Evolutionary conservation across 169 alveolate species (phyloP).

Genomic region (Pseudocohnilembus persalinus): DNA sequence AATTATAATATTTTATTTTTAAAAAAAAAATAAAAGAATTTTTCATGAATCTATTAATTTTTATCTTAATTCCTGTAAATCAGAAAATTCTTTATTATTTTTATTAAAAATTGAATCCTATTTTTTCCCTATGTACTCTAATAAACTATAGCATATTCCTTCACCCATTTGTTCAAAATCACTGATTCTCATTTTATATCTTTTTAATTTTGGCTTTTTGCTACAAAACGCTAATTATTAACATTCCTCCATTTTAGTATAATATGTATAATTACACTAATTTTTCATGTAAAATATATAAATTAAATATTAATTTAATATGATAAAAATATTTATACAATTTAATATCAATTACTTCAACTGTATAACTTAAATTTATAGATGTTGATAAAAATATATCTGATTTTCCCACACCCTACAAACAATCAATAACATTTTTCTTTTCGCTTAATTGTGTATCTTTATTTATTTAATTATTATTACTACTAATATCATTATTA

Average conservation of each 20-base stretch:
- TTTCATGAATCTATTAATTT: too few species aligned
- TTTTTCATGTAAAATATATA: not conserved
- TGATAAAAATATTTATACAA: too few species aligned
- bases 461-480: too few species aligned
- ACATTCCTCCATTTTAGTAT: not conserved
- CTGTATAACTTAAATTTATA: not conserved
- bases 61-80: not conserved
- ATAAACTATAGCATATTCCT: not conserved
- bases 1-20: too few species aligned
- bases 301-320: too few species aligned
- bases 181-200: not conserved
- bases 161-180: not conserved
- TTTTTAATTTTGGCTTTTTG: too few species aligned
- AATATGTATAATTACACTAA: not conserved
- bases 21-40: too few species aligned
- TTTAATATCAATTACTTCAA: too few species aligned
- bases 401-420: not conserved
- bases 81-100: not conserved
- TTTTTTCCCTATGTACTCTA: not conserved
- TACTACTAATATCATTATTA: too few species aligned
- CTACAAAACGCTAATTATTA: too few species aligned
- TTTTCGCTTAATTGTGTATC: too few species aligned
- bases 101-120: not conserved
- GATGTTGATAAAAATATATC: not conserved
- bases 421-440: too few species aligned